Percentiles rank a stretch among this genome's conserved stretches.
Conservation (phyloP, 768 basidiomycete genomes). For the Cystofilobasidium bisporidii region DNA sequence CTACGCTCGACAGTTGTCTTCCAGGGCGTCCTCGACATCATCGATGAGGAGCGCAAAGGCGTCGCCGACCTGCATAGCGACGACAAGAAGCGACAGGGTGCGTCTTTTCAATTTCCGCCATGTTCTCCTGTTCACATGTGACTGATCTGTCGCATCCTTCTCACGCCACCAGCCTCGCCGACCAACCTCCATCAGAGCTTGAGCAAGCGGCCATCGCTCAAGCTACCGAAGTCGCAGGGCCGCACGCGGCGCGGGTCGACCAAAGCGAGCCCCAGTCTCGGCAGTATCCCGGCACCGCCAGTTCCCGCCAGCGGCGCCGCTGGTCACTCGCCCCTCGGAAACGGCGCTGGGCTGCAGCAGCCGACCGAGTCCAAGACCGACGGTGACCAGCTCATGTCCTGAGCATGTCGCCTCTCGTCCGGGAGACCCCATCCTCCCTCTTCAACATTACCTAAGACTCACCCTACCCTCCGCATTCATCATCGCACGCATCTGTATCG, state of each 20-base stretch:
- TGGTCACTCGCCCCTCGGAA: too few relatives aligned
- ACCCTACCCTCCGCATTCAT: too few relatives aligned
- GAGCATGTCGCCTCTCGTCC: too few relatives aligned
- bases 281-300: not conserved
- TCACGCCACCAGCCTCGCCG: constrained; percentile 9
- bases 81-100: constrained; percentile 27
- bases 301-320: too few relatives aligned
- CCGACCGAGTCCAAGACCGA: too few relatives aligned
- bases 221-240: constrained; percentile 16
- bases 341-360: too few relatives aligned
- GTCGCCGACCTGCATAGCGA: constrained; percentile 16
- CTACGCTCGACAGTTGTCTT: constrained; percentile 47
- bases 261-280: not conserved
- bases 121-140: not conserved
- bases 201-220: constrained; percentile 26
- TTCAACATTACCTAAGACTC: too few relatives aligned
- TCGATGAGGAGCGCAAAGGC: constrained; percentile 56
- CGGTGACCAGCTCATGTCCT: too few relatives aligned
- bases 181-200: constrained; percentile 14
- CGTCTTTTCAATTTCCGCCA: not conserved
- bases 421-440: too few relatives aligned
- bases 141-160: not conserved
- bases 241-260: constrained; percentile 8
- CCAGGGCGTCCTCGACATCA: constrained; percentile 65
- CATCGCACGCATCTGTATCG: too few relatives aligned